Evolutionary conservation across 208 protist genomes (phyloP), one percentile per base, ranked within the genome.

Genomic region (Leishmania martiniquensis): DNA sequence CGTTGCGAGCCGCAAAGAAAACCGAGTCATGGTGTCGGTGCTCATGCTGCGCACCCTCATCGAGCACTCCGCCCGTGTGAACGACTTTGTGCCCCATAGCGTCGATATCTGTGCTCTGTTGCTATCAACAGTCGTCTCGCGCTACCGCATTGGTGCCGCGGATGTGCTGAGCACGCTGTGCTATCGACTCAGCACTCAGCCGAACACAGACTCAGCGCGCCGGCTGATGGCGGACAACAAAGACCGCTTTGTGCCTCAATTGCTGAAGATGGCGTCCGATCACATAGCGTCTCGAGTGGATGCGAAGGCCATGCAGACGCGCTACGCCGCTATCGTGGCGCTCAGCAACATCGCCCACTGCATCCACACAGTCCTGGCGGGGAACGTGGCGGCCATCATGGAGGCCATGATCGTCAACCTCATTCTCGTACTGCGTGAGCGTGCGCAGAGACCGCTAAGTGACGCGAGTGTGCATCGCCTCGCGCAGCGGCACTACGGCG

Each of bases 71-170:
- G 67, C 73, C 44, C 59, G 66, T 22, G 89, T 95, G n/a, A 85
- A 92, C 52, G 89, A 83, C 44, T 97, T 92, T 70, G 89, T 95
- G 62, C 89, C 93, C 15, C 86, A 93, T 67, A 89, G 83, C 47
- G 83, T 94, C 42, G 90, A 92, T 5, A 90, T 94, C 22, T 89
- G 82, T 52, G 72, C 81, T 12, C 52, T 84, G 70, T 83, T 97
- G 57, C 77, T 97, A 22, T 78, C 80, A 17, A 75, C 77, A 25
- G 49, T 52, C 49, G 85, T 82, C 15, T 20, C 69, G 13, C 78
- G 84, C 77, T 93, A 90, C 81, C 78, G 84, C 70, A 83, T 95
- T n/a, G 87, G 87, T 22, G 93, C 89, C 2, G 91, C 91, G 0
- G 86, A 94, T 70, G 68, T 97, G 25, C 49, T 97, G 34, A 81